phyloP scores from a whole-genome alignment of 352 stramenopile species.

The Thraustochytrium sp. region DNA sequence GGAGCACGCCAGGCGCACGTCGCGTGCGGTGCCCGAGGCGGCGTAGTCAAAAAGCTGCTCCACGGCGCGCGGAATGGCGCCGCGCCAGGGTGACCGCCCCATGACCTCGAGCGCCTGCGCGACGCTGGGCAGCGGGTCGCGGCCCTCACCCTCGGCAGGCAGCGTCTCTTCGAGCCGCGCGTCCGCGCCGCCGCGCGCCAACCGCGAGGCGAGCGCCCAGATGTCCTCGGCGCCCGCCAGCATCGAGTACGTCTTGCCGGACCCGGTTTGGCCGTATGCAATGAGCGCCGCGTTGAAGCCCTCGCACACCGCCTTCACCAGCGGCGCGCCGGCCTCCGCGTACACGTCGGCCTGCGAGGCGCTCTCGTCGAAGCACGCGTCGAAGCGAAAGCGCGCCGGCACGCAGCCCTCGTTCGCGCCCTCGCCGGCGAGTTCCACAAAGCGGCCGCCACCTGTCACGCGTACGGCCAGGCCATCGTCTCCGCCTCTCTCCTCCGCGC shows the following conservation, averaged over 20 bases:
- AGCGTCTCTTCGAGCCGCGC: not conserved
- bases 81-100: constrained; percentile 51
- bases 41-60: constrained; percentile 64
- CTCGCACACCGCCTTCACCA: constrained; percentile 19
- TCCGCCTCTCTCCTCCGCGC: not conserved
- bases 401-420: not conserved
- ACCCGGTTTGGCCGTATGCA: constrained; percentile 33
- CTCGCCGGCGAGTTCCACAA: not conserved
- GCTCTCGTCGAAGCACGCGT: not conserved
- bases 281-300: constrained; percentile 33
- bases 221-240: constrained; percentile 22
- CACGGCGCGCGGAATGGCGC: constrained; percentile 73
- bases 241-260: constrained; percentile 43
- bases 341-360: not conserved
- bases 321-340: not conserved
- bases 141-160: constrained; percentile 58
- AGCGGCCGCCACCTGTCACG: not conserved
- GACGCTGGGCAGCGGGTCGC: not conserved
- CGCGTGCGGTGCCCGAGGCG: too few species aligned
- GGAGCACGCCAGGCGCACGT: constrained; percentile 57
- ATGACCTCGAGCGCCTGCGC: not conserved
- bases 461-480: not conserved
- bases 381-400: not conserved
- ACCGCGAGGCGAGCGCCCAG: not conserved
- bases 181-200: not conserved